Base-by-base conservation (phyloP, 441 rosid genomes). In the Aquilaria agallochum region DNA sequence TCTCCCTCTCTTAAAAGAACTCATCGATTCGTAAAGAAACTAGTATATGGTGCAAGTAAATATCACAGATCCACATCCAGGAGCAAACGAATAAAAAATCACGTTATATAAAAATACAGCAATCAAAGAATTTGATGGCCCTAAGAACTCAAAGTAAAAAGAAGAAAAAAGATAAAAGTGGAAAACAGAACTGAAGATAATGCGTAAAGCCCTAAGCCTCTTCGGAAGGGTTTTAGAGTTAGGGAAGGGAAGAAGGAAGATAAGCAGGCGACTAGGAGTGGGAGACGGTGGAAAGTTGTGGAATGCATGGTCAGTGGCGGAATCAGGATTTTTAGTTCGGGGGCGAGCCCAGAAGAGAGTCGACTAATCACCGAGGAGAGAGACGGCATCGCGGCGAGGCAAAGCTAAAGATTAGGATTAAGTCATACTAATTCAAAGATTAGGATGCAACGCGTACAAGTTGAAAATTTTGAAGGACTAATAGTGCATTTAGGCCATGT, bases 1-100 rank as follows among this genome's bases (percentile, higher is more conserved):
- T 60, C 89, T 85, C 50, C 85, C 83, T 75, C 96, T 83, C 73
- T 88, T 89, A 59, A 92, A 85, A 55, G 64, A 48, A 65, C 87
- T 94, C 97, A 90, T 87, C 20, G 20, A 20, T 20, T 1, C 20
- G 20, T 20, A 20, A 20, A 20, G 20, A 20, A 20, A 20, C 20
- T 20, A 20, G 20, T 20, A 20, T 20, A 20, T 20, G 20, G 20
- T 20, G 20, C 20, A 20, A 20, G 20, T 45, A 45, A 5, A 45
- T 45, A 6, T 45, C 48, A 45, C 48, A 45, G 48, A 45, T 45
- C 48, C 48, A 45, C 9, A 45, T 45, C 48, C 48, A 45, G 11
- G 11, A 45, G 11, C 48, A 45, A 45, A 45, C 48, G 48, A 45
- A 45, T 45, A 6, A 11, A 45, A 45, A 20, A 20, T 20, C 20